phyloP scores from a whole-genome alignment of 2,329 filamentous ascomycete species.

The Aspergillus nomiae region DNA sequence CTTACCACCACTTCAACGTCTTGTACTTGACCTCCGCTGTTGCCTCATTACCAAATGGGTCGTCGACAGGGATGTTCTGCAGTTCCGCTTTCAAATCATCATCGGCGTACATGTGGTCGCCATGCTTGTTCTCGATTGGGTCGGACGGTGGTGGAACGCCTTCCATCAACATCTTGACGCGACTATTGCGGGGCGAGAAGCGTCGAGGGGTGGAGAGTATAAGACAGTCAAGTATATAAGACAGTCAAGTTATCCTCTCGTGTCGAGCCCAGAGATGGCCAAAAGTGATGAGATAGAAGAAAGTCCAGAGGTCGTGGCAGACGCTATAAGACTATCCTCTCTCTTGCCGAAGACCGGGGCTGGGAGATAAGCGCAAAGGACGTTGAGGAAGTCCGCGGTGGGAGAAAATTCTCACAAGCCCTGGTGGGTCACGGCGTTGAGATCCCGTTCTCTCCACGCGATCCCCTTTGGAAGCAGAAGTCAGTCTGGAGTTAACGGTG shows the following conservation, averaged over 20 bases:
- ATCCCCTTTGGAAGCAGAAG: neutral
- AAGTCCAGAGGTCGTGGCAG: neutral
- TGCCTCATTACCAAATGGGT: constrained; percentile 38
- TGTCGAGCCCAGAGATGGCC: neutral
- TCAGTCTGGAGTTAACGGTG: constrained; percentile 3
- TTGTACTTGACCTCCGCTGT: constrained; percentile 48
- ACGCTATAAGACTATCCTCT: neutral
- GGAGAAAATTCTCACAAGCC: constrained; percentile 7
- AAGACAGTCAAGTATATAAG: neutral
- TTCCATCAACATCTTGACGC: constrained; percentile 10
- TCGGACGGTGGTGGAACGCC: constrained; percentile 12
- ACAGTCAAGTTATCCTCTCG: neutral
- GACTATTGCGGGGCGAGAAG: neutral
- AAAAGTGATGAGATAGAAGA: neutral
- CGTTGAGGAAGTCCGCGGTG: constrained; percentile 1
- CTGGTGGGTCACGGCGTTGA: constrained; percentile 3
- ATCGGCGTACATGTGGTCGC: constrained; percentile 10
- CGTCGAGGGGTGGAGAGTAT: neutral
- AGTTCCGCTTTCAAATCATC: constrained; percentile 18
- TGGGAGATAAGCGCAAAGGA: neutral
- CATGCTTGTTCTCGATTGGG: constrained; percentile 17
- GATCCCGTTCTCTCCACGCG: constrained; percentile 4
- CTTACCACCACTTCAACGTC: constrained; percentile 46
- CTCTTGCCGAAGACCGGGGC: neutral
- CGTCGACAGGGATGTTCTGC: constrained; percentile 13